phyloP scores from a whole-genome alignment of 768 basidiomycete genomes.

The Suillus fuscotomentosus region DNA sequence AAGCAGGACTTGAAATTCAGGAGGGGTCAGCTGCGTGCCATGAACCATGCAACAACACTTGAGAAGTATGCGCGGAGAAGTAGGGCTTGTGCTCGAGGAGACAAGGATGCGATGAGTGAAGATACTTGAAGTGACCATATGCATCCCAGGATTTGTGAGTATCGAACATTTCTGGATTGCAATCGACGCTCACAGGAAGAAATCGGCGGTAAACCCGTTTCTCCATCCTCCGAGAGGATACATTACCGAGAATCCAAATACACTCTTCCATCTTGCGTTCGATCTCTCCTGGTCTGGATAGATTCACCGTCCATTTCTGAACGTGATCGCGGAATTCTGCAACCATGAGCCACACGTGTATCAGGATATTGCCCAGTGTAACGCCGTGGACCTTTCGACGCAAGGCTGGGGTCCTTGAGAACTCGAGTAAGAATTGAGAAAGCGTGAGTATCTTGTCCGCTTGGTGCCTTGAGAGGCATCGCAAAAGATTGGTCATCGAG shows the following conservation, averaged over 20 bases:
- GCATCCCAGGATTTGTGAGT: slow-evolving; percentile 23
- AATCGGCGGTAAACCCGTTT: slow-evolving; percentile 42
- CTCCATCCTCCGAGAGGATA: slow-evolving; percentile 56
- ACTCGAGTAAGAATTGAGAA: slow-evolving; percentile 54
- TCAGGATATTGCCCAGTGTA: slow-evolving; percentile 21
- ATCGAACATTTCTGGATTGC: not conserved
- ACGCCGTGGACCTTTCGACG: slow-evolving; percentile 2
- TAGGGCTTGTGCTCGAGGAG: slow-evolving; percentile 18
- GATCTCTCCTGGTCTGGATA: slow-evolving; percentile 34
- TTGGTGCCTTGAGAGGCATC: slow-evolving; percentile 3
- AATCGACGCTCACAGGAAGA: slow-evolving; percentile 48
- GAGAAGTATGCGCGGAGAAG: slow-evolving; percentile 30
- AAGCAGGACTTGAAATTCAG: slow-evolving; percentile 33
- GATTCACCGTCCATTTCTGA: slow-evolving; percentile 44
- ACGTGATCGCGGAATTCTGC: slow-evolving; percentile 24
- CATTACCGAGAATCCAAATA: slow-evolving; percentile 49
- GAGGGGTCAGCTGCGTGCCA: slow-evolving; percentile 28
- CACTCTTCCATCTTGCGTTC: slow-evolving; percentile 63
- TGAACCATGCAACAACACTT: slow-evolving; percentile 25
- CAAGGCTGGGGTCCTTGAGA: slow-evolving; percentile 42
- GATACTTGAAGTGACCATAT: slow-evolving; percentile 30
- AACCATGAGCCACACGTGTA: not conserved
- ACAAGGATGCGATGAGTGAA: slow-evolving; percentile 19
- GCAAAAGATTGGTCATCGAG: slow-evolving; percentile 5
- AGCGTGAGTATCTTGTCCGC: slow-evolving; percentile 24